A percentile compares a stretch with the other conserved stretches of the same genome.
Evolutionary conservation across 495 filamentous ascomycete species (phyloP).

Genomic region (Thozetella sp.): DNA sequence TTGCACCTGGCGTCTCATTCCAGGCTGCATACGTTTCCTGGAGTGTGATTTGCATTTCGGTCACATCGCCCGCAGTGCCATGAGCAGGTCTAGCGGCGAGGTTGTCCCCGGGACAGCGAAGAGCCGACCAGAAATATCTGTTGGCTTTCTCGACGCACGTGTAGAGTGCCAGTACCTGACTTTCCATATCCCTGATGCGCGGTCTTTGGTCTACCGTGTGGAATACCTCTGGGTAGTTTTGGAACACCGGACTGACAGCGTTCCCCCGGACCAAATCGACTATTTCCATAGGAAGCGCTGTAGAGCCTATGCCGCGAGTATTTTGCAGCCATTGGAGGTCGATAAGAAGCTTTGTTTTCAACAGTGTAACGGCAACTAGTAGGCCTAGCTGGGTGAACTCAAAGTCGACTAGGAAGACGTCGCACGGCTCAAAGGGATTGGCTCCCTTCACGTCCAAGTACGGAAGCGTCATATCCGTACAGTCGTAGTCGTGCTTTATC

Average conservation of each 20-base stretch:
- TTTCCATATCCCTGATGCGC: neutral
- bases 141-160: neutral
- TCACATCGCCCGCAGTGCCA: neutral
- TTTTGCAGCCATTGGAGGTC: neutral
- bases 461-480: neutral
- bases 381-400: neutral
- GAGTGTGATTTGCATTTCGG: neutral
- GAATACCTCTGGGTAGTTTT: neutral
- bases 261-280: neutral
- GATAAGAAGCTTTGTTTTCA: neutral
- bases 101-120: neutral
- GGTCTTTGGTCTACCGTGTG: neutral
- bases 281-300: neutral
- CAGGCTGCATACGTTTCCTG: neutral
- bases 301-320: neutral
- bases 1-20: neutral
- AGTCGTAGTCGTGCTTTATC: slow-evolving; percentile 1
- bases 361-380: neutral
- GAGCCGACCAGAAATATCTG: neutral
- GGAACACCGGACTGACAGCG: neutral
- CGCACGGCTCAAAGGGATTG: neutral
- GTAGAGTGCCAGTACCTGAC: neutral
- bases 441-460: neutral
- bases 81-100: neutral
- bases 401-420: neutral